Evolutionary conservation across 108 stramenopile species (phyloP).

Genomic region (Chaetoceros muelleri): DNA sequence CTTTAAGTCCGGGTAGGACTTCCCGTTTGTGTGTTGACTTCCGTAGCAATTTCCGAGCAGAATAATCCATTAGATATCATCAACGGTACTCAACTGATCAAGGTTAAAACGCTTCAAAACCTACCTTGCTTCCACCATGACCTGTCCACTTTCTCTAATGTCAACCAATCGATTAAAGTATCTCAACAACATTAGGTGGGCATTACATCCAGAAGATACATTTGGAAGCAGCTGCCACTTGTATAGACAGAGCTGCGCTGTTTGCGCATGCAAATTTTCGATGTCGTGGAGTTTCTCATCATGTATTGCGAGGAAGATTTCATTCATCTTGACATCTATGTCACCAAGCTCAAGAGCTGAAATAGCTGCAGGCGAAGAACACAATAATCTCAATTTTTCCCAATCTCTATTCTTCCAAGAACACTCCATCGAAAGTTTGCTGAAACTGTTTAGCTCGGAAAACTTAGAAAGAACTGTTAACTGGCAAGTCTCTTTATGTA

Average conservation of each 20-base stretch:
- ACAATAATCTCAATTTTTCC: constrained; percentile 56
- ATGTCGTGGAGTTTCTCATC: constrained; percentile 81
- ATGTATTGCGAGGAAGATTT: constrained; percentile 65
- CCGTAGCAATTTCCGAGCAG: not conserved
- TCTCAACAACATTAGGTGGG: constrained; percentile 69
- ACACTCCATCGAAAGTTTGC: constrained; percentile 68
- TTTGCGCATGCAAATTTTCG: constrained; percentile 81
- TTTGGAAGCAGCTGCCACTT: constrained; percentile 60
- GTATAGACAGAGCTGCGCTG: constrained; percentile 66
- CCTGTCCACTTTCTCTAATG: constrained; percentile 88
- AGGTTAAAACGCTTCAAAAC: no score
- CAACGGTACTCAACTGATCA: not conserved
- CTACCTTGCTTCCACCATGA: constrained; percentile 75
- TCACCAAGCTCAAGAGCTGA: constrained; percentile 57
- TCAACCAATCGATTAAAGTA: constrained; percentile 88
- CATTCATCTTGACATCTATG: constrained; percentile 55
- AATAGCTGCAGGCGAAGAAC: constrained; percentile 32
- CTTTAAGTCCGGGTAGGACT: constrained; percentile 83
- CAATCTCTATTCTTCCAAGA: constrained; percentile 86
- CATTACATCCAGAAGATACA: constrained; percentile 48
- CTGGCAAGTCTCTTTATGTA: constrained; percentile 81
- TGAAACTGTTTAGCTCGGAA: constrained; percentile 41
- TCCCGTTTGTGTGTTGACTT: constrained; percentile 46
- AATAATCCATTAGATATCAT: not conserved
- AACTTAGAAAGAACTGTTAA: constrained; percentile 74